Evolutionary conservation across 1,139 yeast genomes (phyloP).

Genomic region (Diutina rugosa): DNA sequence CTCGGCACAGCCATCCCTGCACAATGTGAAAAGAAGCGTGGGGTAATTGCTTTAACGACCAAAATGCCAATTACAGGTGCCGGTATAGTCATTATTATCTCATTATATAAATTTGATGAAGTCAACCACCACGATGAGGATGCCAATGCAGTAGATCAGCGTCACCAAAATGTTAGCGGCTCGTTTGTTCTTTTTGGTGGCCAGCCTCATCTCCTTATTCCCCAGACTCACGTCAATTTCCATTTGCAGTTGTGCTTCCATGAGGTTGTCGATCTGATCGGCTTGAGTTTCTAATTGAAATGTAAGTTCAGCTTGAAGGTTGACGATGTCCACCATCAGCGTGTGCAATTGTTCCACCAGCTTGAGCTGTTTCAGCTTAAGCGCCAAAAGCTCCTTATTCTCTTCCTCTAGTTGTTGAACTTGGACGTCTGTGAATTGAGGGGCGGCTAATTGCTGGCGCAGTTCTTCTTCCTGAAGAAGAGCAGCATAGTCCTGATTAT

Average conservation of each 20-base stretch:
- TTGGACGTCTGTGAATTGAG: constrained; percentile 42
- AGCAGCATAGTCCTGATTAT: constrained; percentile 3
- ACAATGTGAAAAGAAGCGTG: neutral
- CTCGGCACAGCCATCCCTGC: neutral
- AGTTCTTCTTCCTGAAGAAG: constrained; percentile 9
- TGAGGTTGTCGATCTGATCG: constrained; percentile 52
- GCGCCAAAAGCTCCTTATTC: constrained; percentile 50
- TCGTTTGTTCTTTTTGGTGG: constrained; percentile 57
- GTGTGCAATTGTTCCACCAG: constrained; percentile 61
- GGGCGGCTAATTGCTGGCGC: neutral
- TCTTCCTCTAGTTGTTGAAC: constrained; percentile 59
- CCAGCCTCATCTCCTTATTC: constrained; percentile 57
- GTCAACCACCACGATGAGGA: neutral
- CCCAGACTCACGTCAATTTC: constrained; percentile 61
- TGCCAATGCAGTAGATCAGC: neutral
- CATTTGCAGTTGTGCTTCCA: constrained; percentile 62
- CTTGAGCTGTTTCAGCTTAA: constrained; percentile 54
- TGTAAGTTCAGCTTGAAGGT: constrained; percentile 65
- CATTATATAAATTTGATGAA: neutral
- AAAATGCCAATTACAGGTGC: neutral
- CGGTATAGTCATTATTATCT: neutral
- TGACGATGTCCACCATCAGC: constrained; percentile 69
- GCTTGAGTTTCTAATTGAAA: constrained; percentile 68
- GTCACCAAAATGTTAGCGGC: constrained; percentile 56
- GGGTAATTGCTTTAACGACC: neutral